Conservation (phyloP, 1,284 basidiomycete species). For the Phellinidium pouzarii region DNA sequence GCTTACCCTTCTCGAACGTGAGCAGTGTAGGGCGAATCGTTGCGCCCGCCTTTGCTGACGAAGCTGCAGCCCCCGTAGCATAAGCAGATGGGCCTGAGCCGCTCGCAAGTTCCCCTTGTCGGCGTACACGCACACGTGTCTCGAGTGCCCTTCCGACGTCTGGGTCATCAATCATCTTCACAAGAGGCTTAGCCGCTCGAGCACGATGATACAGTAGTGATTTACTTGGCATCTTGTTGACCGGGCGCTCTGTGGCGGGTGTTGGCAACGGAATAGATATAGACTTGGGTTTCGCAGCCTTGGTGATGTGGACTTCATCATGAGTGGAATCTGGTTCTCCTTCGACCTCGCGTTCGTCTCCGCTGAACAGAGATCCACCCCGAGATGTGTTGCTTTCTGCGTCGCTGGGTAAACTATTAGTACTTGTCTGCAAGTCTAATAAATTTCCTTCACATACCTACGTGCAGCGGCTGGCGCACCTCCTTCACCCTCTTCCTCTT, state of each 20-base stretch:
- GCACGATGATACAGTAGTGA: background rate
- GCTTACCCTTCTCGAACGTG: conserved; percentile 13
- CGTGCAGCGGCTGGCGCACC: background rate
- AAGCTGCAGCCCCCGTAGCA: no score
- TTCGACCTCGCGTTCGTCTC: conserved; percentile 1
- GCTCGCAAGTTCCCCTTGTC: background rate
- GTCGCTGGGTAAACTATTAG: background rate
- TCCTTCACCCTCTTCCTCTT: no score
- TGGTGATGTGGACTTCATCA: background rate
- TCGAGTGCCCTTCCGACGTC: background rate
- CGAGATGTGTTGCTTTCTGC: conserved; percentile 2
- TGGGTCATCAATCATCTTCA: conserved; percentile 12
- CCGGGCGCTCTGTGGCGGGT: background rate
- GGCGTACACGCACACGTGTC: background rate
- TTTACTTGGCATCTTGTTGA: background rate
- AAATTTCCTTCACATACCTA: background rate
- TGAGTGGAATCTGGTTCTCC: background rate
- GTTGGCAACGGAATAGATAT: background rate
- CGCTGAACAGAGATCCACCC: conserved; percentile 16
- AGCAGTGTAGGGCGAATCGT: conserved; percentile 2
- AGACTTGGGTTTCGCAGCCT: background rate
- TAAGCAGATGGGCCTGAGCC: no score
- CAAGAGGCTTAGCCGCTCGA: background rate
- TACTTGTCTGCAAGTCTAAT: background rate
- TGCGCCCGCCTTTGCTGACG: background rate